Base-by-base conservation (phyloP, 306 rosid genomes). In the Inga leiocalycina region DNA sequence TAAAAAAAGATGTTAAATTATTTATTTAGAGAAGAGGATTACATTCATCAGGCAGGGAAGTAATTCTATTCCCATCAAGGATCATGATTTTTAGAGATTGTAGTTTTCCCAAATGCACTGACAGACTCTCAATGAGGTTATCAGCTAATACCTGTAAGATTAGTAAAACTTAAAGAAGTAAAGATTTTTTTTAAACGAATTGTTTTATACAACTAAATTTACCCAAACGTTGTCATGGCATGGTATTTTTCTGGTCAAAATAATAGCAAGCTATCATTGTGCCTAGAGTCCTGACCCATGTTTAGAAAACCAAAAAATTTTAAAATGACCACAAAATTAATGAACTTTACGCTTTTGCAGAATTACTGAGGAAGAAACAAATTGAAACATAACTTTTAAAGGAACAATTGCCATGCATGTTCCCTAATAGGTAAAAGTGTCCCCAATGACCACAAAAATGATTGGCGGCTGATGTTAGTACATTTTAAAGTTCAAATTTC, bases 31-130 rank as follows among this genome's bases (percentile, higher is more conserved):
- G 87, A 86, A 91, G 94, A 91, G 79, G 84, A 89, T 92, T 92
- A 97, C 99, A 88, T 91, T 97, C 99, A 94, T 97, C 98, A 59
- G 97, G 99, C 85, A 97, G 92, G 86, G 95, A 86, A 44, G 94
- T 74, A 56, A 94, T 89, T 77, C 87, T 91, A 85, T 97, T 97
- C 77, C 91, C 94, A 79, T 97, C 99, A 84, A 94, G 93, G 59
- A 84, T 89, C 95, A 97, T 83, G 72, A 91, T 83, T 86, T 94
- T 97, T 44, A 97, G 85, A 83, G 97, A 94, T 74, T 92, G 97
- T 62, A 97, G 93, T 85, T 97, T 97, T 83, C 97, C 98, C 91
- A 97, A 83, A 88, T 89, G 93, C 82, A 91, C 85, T 41, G 99
- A 98, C 56, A 97, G 89, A 76, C 91, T 91, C 80, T 90, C 94